Percentiles rank a stretch among this genome's conserved stretches.
Evolutionary conservation across 2,329 filamentous ascomycete genomes (phyloP).

Genomic region (Penicillium thymicola): DNA sequence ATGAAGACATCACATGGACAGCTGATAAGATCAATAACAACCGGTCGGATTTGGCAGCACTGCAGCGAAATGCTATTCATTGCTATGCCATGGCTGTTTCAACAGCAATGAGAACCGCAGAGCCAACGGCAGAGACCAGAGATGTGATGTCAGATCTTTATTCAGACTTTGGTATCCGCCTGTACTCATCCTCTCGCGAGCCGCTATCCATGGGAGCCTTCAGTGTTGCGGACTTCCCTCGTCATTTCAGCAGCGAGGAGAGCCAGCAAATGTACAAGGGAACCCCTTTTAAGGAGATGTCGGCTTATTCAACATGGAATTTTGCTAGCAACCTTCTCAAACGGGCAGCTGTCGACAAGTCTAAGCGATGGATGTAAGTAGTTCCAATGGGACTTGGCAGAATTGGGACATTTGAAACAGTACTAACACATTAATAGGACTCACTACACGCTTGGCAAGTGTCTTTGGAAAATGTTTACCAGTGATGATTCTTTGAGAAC

Average conservation of each 20-base stretch:
- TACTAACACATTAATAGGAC: constrained; percentile 43
- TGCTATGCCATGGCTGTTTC: constrained; percentile 71
- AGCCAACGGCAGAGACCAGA: constrained; percentile 52
- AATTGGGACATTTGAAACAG: not conserved
- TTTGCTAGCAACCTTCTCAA: constrained; percentile 61
- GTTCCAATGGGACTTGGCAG: not conserved
- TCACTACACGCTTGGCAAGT: constrained; percentile 69
- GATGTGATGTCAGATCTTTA: constrained; percentile 63
- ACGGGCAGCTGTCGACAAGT: constrained; percentile 56
- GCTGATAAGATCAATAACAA: constrained; percentile 89
- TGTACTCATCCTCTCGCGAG: constrained; percentile 66
- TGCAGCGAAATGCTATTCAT: constrained; percentile 78
- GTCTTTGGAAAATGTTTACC: constrained; percentile 67
- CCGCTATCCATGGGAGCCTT: constrained; percentile 68
- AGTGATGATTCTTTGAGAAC: constrained; percentile 43
- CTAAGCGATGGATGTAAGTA: constrained; percentile 61
- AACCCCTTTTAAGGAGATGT: constrained; percentile 56
- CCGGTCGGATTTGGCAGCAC: constrained; percentile 67
- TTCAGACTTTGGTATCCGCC: constrained; percentile 63
- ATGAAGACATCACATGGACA: constrained; percentile 83
- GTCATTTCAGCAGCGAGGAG: constrained; percentile 57
- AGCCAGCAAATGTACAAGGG: constrained; percentile 56
- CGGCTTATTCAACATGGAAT: constrained; percentile 61
- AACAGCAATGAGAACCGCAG: constrained; percentile 56
- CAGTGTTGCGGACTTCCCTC: constrained; percentile 57